Percentiles rank a stretch among this genome's conserved stretches.
These are phyloP conservation scores for Colletotrichum kahawae DNA, from an alignment of 2,329 filamentous ascomycete genomes.

Conservation along the genomic window DNA sequence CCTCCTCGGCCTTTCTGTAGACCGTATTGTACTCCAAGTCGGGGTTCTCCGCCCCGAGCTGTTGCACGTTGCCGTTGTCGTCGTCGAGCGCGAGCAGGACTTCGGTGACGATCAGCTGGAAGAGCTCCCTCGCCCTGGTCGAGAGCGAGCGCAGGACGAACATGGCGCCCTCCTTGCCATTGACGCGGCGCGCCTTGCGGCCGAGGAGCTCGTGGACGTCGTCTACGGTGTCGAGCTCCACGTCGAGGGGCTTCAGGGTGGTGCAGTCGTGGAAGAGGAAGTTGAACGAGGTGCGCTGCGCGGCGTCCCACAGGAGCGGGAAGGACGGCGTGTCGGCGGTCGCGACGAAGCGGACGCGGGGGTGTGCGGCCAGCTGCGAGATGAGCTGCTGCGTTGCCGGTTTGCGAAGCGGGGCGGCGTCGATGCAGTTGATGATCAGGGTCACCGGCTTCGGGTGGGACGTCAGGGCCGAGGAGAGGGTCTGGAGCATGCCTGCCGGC, in stretches of 20 bases:
- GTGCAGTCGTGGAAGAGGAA: constrained; percentile 95
- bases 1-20: constrained; percentile 94
- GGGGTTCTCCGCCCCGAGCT: constrained; percentile 53
- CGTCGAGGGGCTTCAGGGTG: constrained; percentile 77
- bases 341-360: constrained; percentile 73
- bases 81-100: constrained; percentile 75
- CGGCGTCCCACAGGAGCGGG: constrained; percentile 86
- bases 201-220: constrained; percentile 88
- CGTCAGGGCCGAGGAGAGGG: constrained; percentile 67
- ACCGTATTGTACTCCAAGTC: constrained; percentile 90
- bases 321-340: constrained; percentile 91
- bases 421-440: constrained; percentile 85
- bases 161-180: constrained; percentile 88
- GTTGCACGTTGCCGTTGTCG: constrained; percentile 45
- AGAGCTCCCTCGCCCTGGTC: constrained; percentile 89
- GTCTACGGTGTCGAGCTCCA: constrained; percentile 83
- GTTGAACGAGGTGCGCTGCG: constrained; percentile 80
- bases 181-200: constrained; percentile 77
- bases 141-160: constrained; percentile 91
- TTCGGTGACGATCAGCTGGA: constrained; percentile 83
- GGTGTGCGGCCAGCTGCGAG: constrained; percentile 76
- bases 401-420: constrained; percentile 78
- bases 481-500: constrained; percentile 70
- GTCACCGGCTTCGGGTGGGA: constrained; percentile 56
- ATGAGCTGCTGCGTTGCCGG: constrained; percentile 73